A percentile compares a stretch with the other conserved stretches of the same genome.
These are phyloP conservation scores for Beta corolliflora DNA, from an alignment of 179 eudicot species.

Conservation along the genomic window DNA sequence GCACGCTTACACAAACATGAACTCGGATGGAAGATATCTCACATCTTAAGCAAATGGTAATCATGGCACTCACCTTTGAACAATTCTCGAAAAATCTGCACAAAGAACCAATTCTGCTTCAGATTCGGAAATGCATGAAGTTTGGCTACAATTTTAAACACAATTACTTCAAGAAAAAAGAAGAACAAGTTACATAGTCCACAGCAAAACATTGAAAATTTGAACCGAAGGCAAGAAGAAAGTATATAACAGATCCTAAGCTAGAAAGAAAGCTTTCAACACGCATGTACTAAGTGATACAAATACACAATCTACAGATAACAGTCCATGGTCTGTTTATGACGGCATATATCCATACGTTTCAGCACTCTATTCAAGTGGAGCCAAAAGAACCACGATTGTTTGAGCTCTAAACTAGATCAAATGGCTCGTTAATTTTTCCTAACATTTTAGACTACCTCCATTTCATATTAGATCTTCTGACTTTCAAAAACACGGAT, in stretches of 20 bases:
- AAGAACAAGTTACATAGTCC: no score
- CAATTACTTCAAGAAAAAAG: neutral
- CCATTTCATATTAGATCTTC: no score
- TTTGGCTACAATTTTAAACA: neutral
- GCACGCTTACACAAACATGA: neutral
- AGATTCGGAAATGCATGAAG: neutral
- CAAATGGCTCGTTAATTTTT: neutral
- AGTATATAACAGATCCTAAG: neutral
- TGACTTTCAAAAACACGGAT: no score
- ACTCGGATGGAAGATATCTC: neutral
- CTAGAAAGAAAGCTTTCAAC: neutral
- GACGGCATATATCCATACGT: neutral
- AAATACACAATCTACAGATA: no score
- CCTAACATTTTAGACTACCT: no score
- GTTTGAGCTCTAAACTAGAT: neutral
- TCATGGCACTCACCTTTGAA: slow-evolving; percentile 57
- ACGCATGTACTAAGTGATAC: neutral
- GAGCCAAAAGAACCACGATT: neutral
- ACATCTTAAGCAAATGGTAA: slow-evolving; percentile 4
- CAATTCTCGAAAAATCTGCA: slow-evolving; percentile 58
- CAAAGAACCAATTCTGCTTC: slow-evolving; percentile 2
- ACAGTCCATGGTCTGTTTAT: no score
- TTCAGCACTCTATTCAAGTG: neutral
- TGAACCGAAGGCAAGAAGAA: neutral
- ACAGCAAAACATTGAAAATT: neutral